phyloP scores from a whole-genome alignment of 179 eudicot species.

The Spergularia azorica region DNA sequence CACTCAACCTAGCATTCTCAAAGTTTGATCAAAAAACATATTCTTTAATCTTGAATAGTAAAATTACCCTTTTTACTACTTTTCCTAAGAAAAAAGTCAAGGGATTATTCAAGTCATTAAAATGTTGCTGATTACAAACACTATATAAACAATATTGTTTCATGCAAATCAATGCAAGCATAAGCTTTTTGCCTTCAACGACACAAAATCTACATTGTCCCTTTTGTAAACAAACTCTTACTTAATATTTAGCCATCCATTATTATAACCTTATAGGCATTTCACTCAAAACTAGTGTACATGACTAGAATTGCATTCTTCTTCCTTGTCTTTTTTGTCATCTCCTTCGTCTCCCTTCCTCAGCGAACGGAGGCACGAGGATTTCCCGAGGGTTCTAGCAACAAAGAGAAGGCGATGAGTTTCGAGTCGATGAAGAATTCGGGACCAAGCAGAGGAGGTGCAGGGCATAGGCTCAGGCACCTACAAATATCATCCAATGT shows the following conservation, averaged over 20 bases:
- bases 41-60: not conserved
- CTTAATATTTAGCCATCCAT: not conserved
- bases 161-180: constrained; percentile 32
- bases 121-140: constrained; percentile 4
- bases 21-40: not conserved
- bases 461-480: constrained; percentile 31
- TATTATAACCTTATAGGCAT: not conserved
- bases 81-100: not conserved
- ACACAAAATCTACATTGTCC: constrained; percentile 30
- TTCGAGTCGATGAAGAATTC: constrained; percentile 28
- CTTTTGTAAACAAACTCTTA: not conserved
- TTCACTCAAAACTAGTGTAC: not conserved
- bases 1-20: constrained; percentile 12
- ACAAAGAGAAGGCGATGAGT: not conserved
- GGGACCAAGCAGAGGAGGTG: constrained; percentile 36
- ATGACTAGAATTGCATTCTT: constrained; percentile 23
- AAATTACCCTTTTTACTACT: no score
- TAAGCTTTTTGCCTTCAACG: constrained; percentile 38
- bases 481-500: constrained; percentile 3
- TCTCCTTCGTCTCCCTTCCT: constrained; percentile 2
- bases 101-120: not conserved
- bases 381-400: not conserved
- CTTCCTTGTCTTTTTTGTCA: constrained; percentile 22
- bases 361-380: constrained; percentile 15
- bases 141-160: constrained; percentile 28